phyloP scores from a whole-genome alignment of 2,329 filamentous ascomycete genomes.

The Gremmenia infestans region DNA sequence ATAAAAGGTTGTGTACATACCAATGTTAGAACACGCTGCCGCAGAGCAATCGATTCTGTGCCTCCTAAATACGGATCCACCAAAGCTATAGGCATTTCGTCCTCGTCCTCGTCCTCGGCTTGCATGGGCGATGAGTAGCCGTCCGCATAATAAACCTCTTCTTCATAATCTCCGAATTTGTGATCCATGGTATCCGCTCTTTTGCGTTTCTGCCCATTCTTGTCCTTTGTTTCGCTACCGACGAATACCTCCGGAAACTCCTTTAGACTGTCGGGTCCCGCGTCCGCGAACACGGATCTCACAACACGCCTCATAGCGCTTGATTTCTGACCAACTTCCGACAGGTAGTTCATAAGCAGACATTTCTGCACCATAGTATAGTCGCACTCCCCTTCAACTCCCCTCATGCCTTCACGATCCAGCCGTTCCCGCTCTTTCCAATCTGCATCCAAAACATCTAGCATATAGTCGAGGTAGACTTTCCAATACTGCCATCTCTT shows the following conservation, averaged over 20 bases:
- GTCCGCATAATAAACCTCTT: constrained; percentile 41
- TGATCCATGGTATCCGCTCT: constrained; percentile 28
- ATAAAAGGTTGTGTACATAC: constrained; percentile 15
- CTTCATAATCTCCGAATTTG: constrained; percentile 35
- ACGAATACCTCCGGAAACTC: constrained; percentile 64
- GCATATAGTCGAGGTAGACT: constrained; percentile 72
- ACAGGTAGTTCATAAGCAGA: constrained; percentile 50
- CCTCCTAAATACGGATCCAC: constrained; percentile 24
- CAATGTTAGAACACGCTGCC: constrained; percentile 26
- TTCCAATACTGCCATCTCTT: constrained; percentile 79
- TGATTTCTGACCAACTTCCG: constrained; percentile 38
- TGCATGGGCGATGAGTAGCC: constrained; percentile 32
- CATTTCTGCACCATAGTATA: constrained; percentile 43
- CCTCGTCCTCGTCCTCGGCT: constrained; percentile 5
- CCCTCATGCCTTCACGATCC: constrained; percentile 39
- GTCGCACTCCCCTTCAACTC: constrained; percentile 21
- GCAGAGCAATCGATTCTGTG: constrained; percentile 26
- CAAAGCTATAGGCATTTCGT: not conserved
- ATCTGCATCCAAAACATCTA: constrained; percentile 72
- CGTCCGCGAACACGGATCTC: constrained; percentile 64
- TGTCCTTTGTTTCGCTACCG: constrained; percentile 51
- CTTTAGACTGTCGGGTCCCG: constrained; percentile 44
- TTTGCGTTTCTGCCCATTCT: constrained; percentile 46
- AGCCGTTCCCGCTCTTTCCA: constrained; percentile 52
- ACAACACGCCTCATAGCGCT: constrained; percentile 48